phyloP scores from a whole-genome alignment of 805 yeast genomes.

The Kurtzmaniella cleridarum region DNA sequence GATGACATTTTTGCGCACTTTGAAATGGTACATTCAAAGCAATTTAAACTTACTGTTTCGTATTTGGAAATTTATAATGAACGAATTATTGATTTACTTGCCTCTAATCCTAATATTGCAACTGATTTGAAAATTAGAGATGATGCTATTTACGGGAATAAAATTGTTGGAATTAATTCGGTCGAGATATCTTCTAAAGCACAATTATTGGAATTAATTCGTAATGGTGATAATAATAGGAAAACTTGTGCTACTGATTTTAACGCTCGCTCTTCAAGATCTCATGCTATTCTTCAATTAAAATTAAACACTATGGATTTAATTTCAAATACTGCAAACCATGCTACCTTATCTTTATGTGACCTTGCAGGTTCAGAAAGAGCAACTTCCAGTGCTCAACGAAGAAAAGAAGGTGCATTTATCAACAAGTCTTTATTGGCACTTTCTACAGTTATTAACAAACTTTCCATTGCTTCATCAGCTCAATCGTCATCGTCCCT shows the following conservation, averaged over 20 bases:
- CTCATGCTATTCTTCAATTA: slow-evolving; percentile 84
- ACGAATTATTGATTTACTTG: slow-evolving; percentile 68
- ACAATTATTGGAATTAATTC: slow-evolving; percentile 57
- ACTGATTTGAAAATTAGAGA: slow-evolving; percentile 73
- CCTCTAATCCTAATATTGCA: slow-evolving; percentile 14
- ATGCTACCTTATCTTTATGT: slow-evolving; percentile 74
- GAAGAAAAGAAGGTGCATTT: slow-evolving; percentile 90
- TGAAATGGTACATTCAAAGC: slow-evolving; percentile 32
- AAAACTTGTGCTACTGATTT: slow-evolving; percentile 86
- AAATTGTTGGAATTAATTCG: slow-evolving; percentile 68
- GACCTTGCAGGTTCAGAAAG: slow-evolving; percentile 97
- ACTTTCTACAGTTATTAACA: slow-evolving; percentile 85
- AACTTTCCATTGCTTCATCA: slow-evolving; percentile 44
- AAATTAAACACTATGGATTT: slow-evolving; percentile 44
- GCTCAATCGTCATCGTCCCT: slow-evolving; percentile 16
- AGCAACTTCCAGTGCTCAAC: slow-evolving; percentile 65
- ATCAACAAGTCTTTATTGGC: slow-evolving; percentile 90
- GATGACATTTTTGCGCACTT: slow-evolving; percentile 42
- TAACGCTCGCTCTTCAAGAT: slow-evolving; percentile 81
- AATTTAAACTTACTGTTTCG: slow-evolving; percentile 52
- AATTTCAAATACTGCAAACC: slow-evolving; percentile 31
- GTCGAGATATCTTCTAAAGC: slow-evolving; percentile 49
- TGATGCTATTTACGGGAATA: slow-evolving; percentile 64
- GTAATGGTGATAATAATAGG: slow-evolving; percentile 67
- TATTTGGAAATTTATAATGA: slow-evolving; percentile 88